Percentiles rank a stretch among this genome's conserved stretches.
These are phyloP conservation scores for Camptophora hylomeconis DNA, from an alignment of 2,329 filamentous ascomycete species.

Conservation along the genomic window DNA sequence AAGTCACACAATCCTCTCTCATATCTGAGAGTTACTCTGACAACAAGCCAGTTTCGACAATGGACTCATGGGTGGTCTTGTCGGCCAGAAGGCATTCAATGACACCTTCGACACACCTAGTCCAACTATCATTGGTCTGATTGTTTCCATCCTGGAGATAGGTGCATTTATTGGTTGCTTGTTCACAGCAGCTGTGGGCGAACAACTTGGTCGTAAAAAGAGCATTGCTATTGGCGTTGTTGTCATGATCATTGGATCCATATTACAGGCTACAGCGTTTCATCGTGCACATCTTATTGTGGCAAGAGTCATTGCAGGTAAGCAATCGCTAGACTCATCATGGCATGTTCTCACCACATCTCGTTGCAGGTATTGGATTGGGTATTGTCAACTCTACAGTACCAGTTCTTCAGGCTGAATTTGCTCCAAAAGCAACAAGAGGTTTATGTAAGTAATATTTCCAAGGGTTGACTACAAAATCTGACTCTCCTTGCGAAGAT, in stretches of 20 bases:
- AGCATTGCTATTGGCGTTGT: conserved; percentile 33
- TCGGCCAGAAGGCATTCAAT: conserved; percentile 13
- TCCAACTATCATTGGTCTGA: conserved; percentile 31
- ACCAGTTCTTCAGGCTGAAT: conserved; percentile 33
- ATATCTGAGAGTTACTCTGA: not conserved
- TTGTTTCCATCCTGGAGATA: conserved; percentile 39
- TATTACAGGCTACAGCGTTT: conserved; percentile 32
- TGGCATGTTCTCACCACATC: conserved; percentile 32
- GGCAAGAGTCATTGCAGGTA: conserved; percentile 35
- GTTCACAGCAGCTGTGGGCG: conserved; percentile 35
- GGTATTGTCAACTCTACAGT: conserved; percentile 33
- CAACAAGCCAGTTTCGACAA: conserved; percentile 22
- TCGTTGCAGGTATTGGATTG: conserved; percentile 35
- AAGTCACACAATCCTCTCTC: conserved; percentile 3
- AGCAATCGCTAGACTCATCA: conserved; percentile 14
- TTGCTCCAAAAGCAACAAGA: conserved; percentile 30
- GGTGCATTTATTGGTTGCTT: conserved; percentile 41
- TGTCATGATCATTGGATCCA: conserved; percentile 25
- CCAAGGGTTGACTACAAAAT: conserved; percentile 24
- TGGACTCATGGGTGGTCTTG: conserved; percentile 31
- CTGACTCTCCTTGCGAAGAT: conserved; percentile 35
- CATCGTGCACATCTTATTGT: conserved; percentile 33
- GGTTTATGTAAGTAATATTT: too few species aligned
- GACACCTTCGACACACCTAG: conserved; percentile 28
- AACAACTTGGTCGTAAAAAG: conserved; percentile 31